Evolutionary conservation across 306 rosid species (phyloP).

Genomic region (Ormosia emarginata): DNA sequence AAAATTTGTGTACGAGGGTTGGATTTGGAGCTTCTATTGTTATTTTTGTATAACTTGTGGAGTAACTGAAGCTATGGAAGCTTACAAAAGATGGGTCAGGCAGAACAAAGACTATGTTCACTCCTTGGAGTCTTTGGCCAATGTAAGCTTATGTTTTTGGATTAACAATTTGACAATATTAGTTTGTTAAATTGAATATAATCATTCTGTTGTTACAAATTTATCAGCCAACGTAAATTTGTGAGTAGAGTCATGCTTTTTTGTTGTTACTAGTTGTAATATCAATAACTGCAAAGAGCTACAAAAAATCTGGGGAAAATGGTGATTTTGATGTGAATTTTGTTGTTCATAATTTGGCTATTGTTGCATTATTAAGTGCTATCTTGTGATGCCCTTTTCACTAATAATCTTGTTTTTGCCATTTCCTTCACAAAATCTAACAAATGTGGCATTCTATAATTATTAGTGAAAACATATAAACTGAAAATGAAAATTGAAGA

Average conservation of each 20-base stretch:
- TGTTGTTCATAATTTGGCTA: neutral
- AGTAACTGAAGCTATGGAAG: slow-evolving; percentile 59
- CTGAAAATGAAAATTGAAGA: neutral
- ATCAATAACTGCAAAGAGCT: neutral
- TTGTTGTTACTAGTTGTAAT: neutral
- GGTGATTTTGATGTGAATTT: neutral
- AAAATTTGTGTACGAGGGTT: neutral
- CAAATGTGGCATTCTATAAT: neutral
- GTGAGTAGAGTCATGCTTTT: neutral
- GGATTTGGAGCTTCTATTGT: neutral
- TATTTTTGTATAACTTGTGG: neutral
- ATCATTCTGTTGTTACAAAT: neutral
- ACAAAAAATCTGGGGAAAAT: neutral
- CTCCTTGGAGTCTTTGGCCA: slow-evolving; percentile 85
- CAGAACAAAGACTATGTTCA: slow-evolving; percentile 81
- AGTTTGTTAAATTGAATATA: neutral
- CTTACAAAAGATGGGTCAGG: slow-evolving; percentile 87
- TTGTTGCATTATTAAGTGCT: neutral
- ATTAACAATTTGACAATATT: neutral
- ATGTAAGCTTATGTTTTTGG: slow-evolving; percentile 49
- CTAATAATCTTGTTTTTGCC: neutral
- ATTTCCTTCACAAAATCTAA: neutral
- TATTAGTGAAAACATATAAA: neutral
- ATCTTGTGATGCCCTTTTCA: neutral
- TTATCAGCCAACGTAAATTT: neutral